These are phyloP conservation scores for Auxenochlorella pyrenoidosa DNA, from an alignment of 139 green algal genomes.

Conservation along the genomic window DNA sequence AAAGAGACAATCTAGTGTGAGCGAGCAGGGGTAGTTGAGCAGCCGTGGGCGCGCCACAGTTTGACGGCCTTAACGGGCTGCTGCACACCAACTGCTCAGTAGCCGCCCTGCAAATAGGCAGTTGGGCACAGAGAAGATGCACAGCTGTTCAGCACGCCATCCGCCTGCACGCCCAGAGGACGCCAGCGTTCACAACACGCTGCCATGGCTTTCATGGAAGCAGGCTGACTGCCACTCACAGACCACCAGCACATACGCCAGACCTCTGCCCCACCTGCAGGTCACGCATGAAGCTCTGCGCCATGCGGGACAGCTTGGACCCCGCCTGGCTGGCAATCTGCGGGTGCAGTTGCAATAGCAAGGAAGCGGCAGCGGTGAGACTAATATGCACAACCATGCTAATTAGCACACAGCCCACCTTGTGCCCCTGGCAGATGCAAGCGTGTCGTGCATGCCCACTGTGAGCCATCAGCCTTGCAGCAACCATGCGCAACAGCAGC, in stretches of 20 bases:
- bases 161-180: background rate
- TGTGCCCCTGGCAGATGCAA: background rate
- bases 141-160: background rate
- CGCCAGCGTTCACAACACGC: background rate
- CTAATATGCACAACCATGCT: background rate
- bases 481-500: no score
- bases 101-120: background rate
- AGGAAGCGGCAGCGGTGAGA: background rate
- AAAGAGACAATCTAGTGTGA: no score
- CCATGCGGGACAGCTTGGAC: constrained; percentile 73
- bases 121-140: no score
- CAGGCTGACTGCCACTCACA: background rate
- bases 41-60: no score
- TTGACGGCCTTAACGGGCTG: no score
- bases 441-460: background rate
- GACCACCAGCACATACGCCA: background rate
- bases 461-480: background rate
- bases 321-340: constrained; percentile 67
- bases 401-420: background rate
- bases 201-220: background rate
- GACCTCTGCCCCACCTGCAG: constrained; percentile 39
- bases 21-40: no score
- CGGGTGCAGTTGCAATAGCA: background rate
- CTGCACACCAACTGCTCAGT: background rate
- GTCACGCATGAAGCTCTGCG: constrained; percentile 78